Conservation (phyloP, 2,329 filamentous ascomycete species). For the Teratosphaeriaceae sp. region DNA sequence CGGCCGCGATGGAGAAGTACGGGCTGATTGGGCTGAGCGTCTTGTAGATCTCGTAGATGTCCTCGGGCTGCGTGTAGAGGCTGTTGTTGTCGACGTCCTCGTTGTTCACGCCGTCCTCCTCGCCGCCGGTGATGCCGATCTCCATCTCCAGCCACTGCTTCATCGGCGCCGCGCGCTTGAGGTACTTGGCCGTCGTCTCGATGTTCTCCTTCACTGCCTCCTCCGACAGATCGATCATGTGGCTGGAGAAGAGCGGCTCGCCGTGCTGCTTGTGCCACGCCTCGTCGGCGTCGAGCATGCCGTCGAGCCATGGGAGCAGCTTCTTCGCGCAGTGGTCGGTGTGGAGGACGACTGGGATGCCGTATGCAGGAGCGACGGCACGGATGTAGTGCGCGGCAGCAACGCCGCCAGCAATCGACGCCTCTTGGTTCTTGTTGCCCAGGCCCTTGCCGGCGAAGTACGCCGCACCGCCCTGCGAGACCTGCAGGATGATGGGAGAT, state of each 20-base stretch:
- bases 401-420: conserved; percentile 80
- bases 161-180: conserved; percentile 90
- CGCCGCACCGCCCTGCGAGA: conserved; percentile 87
- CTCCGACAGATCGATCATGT: conserved; percentile 99
- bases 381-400: conserved; percentile 93
- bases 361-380: conserved; percentile 77
- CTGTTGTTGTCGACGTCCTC: conserved; percentile 94
- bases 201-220: conserved; percentile 89
- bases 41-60: conserved; percentile 88
- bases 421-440: conserved; percentile 74
- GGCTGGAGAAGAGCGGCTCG: conserved; percentile 87
- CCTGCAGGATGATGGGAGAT: conserved; percentile 86
- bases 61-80: conserved; percentile 96
- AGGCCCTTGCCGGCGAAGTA: conserved; percentile 57
- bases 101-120: conserved; percentile 99
- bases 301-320: conserved; percentile 95
- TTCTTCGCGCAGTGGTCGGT: conserved; percentile 99
- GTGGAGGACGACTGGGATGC: conserved; percentile 86
- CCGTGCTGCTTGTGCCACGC: conserved; percentile 87
- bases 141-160: conserved; percentile 99
- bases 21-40: conserved; percentile 77
- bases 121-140: conserved; percentile 92
- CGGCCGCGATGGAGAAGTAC: conserved; percentile 97
- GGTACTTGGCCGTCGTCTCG: conserved; percentile 82
- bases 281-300: conserved; percentile 93